Conservation (phyloP, 1,139 yeast species). For the Blastobotrys apis region DNA sequence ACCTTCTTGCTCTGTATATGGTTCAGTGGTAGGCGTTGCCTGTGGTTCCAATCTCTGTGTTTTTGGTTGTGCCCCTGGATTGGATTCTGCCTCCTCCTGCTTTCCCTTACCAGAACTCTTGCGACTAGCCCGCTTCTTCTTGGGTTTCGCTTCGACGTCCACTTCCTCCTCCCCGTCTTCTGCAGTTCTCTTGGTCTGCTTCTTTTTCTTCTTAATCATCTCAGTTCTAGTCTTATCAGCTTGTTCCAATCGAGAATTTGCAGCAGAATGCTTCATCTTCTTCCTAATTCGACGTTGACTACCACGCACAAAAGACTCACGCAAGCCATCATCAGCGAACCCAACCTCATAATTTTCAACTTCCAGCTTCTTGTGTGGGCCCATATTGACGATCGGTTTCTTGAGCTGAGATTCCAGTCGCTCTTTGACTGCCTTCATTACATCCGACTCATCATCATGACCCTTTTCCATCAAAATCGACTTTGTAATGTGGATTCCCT, state of each 20-base stretch:
- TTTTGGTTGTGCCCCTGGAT: too few species aligned
- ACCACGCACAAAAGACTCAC: slow-evolving; percentile 8
- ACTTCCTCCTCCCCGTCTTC: too few species aligned
- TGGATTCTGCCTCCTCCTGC: too few species aligned
- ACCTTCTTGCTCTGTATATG: too few species aligned
- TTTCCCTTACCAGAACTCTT: too few species aligned
- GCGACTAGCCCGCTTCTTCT: too few species aligned
- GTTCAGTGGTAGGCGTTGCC: too few species aligned
- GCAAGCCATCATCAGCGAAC: slow-evolving; percentile 4
- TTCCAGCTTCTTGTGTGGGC: slow-evolving; percentile 4
- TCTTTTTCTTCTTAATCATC: too few species aligned
- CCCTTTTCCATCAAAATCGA: slow-evolving; percentile 22
- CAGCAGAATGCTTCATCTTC: background rate
- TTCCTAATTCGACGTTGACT: background rate
- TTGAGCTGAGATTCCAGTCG: background rate
- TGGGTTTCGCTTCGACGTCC: too few species aligned
- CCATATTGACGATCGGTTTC: background rate
- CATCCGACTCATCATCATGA: slow-evolving; percentile 21
- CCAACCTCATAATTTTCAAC: slow-evolving; percentile 2
- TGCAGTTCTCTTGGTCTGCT: too few species aligned
- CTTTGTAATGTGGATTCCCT: slow-evolving; percentile 20
- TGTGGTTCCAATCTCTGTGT: too few species aligned
- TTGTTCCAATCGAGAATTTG: slow-evolving; percentile 4
- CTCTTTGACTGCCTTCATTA: slow-evolving; percentile 24
- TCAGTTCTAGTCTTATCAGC: slow-evolving; percentile 9